Percentiles rank a stretch among this genome's conserved stretches.
phyloP scores from a whole-genome alignment of 139 green algal species.

The Chlorella ohadii region DNA sequence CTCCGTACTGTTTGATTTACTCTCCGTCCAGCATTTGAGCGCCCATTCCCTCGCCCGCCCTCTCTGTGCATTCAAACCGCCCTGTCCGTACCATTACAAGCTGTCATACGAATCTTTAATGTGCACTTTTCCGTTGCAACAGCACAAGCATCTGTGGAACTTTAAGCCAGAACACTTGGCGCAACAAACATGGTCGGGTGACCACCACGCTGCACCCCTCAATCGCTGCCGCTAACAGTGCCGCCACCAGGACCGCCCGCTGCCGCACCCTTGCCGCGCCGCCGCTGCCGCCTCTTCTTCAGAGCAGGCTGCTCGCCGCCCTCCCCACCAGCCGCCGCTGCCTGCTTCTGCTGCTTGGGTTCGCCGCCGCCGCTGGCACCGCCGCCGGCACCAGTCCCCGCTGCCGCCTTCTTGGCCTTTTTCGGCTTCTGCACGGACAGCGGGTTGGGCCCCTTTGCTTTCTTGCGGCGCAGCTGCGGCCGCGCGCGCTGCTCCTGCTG shows the following conservation, averaged over 20 bases:
- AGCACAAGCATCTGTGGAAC: too few species aligned
- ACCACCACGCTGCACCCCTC: too few species aligned
- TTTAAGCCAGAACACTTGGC: too few species aligned
- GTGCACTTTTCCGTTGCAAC: too few species aligned
- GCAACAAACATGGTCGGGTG: too few species aligned
- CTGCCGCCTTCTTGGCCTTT: slow-evolving; percentile 23
- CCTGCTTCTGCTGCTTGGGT: slow-evolving; percentile 3
- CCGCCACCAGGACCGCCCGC: not conserved
- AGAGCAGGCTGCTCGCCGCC: slow-evolving; percentile 6
- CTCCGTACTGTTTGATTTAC: too few species aligned
- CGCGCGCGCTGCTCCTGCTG: not conserved
- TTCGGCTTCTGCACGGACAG: slow-evolving; percentile 35
- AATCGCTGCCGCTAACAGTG: not conserved
- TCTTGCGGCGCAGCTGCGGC: slow-evolving; percentile 17
- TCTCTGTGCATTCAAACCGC: too few species aligned
- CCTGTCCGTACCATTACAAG: too few species aligned
- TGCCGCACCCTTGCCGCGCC: not conserved
- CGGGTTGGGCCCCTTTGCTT: slow-evolving; percentile 53
- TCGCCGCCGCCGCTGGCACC: not conserved
- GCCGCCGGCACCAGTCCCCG: not conserved
- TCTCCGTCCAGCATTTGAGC: too few species aligned
- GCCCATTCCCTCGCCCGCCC: too few species aligned
- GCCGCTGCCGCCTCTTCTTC: not conserved
- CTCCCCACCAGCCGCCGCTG: not conserved
- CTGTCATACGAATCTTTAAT: too few species aligned